A percentile compares a stretch with the other conserved stretches of the same genome.
Conservation (phyloP, 306 rosid species). For the Quercus cerris region DNA sequence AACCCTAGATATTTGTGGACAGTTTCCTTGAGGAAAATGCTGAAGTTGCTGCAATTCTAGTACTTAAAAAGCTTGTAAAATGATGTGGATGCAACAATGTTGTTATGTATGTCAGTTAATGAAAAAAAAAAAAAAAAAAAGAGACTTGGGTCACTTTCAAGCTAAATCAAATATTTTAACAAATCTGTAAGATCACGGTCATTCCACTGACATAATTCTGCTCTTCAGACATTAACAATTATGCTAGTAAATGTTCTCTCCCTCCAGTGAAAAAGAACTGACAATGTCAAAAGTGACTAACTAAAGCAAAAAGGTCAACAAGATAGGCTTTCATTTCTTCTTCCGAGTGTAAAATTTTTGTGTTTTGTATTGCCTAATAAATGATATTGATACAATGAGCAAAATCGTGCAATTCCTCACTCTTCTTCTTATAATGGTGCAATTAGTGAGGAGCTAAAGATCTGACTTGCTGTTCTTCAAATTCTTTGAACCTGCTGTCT, state of each 20-base stretch:
- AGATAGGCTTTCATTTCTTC: background rate
- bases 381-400: constrained; percentile 5
- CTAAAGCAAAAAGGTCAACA: background rate
- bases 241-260: background rate
- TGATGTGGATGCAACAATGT: too few species aligned
- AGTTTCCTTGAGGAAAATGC: too few species aligned
- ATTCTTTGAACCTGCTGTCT: constrained; percentile 41
- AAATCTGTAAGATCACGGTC: too few species aligned
- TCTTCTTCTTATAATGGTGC: constrained; percentile 1
- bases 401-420: constrained; percentile 16
- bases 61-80: too few species aligned
- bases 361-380: constrained; percentile 3
- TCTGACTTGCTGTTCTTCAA: constrained; percentile 56
- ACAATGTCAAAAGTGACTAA: background rate
- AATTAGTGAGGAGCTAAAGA: constrained; percentile 39
- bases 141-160: too few species aligned
- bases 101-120: too few species aligned
- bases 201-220: background rate
- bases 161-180: too few species aligned
- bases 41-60: too few species aligned
- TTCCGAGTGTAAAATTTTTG: constrained; percentile 7
- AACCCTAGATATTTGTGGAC: too few species aligned
- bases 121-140: too few species aligned
- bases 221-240: background rate
- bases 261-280: background rate